Percentiles rank a stretch among this genome's conserved stretches.
These are phyloP conservation scores for Pseudopithomyces chartarum DNA, from an alignment of 2,329 filamentous ascomycete genomes.

Conservation along the genomic window DNA sequence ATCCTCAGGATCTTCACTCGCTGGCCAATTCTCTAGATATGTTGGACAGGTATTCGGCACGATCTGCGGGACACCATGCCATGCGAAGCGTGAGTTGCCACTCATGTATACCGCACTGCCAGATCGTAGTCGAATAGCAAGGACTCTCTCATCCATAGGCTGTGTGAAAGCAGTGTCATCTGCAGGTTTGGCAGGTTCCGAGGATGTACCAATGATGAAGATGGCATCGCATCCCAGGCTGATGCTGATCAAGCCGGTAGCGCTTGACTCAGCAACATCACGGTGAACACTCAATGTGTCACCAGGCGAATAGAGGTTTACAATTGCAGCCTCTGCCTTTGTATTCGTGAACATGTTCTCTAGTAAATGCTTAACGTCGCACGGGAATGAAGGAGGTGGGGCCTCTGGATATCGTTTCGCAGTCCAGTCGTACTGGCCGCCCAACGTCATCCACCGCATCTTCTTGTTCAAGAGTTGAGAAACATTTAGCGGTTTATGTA, in stretches of 20 bases:
- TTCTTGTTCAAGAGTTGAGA: conserved; percentile 76
- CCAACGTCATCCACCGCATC: conserved; percentile 91
- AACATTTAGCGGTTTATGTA: conserved; percentile 77
- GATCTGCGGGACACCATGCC: conserved; percentile 94
- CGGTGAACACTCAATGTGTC: conserved; percentile 93
- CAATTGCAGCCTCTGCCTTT: conserved; percentile 83
- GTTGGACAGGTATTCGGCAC: conserved; percentile 77
- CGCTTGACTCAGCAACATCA: conserved; percentile 86
- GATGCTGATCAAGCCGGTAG: conserved; percentile 79
- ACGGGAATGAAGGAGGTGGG: conserved; percentile 73
- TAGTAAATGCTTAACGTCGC: conserved; percentile 72
- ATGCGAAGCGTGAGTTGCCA: conserved; percentile 79
- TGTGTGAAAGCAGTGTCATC: conserved; percentile 34
- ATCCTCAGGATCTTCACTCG: conserved; percentile 42
- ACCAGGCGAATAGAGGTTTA: conserved; percentile 89
- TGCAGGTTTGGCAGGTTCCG: not conserved
- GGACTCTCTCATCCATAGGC: conserved; percentile 21
- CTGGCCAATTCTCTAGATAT: conserved; percentile 77
- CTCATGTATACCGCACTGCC: conserved; percentile 94
- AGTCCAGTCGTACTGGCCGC: conserved; percentile 97
- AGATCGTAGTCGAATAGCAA: conserved; percentile 62
- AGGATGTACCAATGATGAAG: conserved; percentile 73
- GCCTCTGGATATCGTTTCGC: conserved; percentile 76
- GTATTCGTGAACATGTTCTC: conserved; percentile 76
- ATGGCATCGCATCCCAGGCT: conserved; percentile 89